Conservation (phyloP, 306 rosid genomes). For the Ammopiptanthus mongolicus region DNA sequence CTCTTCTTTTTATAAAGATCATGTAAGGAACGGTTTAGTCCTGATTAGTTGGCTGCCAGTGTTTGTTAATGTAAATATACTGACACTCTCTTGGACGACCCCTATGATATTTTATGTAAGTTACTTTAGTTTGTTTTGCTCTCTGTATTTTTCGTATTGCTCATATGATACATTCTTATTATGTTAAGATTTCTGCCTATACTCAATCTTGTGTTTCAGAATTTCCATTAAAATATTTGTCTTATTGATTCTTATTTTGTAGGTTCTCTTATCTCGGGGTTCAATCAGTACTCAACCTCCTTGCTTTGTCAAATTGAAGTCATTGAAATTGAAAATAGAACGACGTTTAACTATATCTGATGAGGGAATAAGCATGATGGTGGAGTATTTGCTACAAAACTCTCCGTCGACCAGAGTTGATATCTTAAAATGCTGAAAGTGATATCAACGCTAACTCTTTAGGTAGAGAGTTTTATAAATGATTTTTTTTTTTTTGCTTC, state of each 20-base stretch:
- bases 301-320: not conserved
- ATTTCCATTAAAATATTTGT: not conserved
- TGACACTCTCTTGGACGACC: not conserved
- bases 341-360: not conserved
- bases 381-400: not conserved
- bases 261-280: not conserved
- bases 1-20: rapidly evolving
- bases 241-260: not conserved
- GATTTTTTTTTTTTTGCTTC: not conserved
- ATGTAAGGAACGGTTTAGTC: rapidly evolving
- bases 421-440: not conserved
- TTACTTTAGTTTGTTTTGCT: not conserved
- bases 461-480: not conserved
- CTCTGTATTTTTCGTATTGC: not conserved
- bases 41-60: not conserved
- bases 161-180: not conserved
- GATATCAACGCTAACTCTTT: not conserved
- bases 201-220: not conserved
- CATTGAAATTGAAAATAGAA: not conserved
- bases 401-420: not conserved
- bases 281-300: not conserved
- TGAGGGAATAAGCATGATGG: not conserved
- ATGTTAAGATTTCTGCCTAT: not conserved
- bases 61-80: not conserved
- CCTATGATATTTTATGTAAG: not conserved